Evolutionary conservation across 345 rosid species (phyloP), one percentile per base, ranked within the genome.

Genomic region (Populus tremula): DNA sequence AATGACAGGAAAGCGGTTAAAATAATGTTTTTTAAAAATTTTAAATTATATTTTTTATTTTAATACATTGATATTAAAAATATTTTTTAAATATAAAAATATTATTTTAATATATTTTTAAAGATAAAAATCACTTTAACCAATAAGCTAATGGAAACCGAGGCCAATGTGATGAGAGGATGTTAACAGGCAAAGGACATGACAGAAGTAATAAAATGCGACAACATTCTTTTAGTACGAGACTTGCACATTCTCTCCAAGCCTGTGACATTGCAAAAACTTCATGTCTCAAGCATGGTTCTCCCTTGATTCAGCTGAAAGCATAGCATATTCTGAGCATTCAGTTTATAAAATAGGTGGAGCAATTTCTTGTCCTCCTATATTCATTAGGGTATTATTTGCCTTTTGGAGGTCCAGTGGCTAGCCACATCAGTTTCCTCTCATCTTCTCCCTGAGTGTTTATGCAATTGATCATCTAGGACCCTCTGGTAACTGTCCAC

Each of bases 381-480:
- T 36, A 23, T 35, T 35, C 12, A n/a, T 9, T 33, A 54, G 31
- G 47, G 66, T 65, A 31, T 23, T 23, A 13, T 1, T 25, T 16
- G 2, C 71, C 62, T 27, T 16, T 18, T 27, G 3, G 20, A 5
- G 54, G 75, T 72, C 20, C 17, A 59, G 7, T 36, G 14, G 29
- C 62, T 33, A 17, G 27, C 39, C 39, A 64, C 20, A 33, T 59
- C 33, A 73, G 45, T 17, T 76, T 56, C 59, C 53, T 53, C 56
- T 45, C 8, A 7, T n/a, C 23, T 54, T 17, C 16, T 38, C 67
- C 14, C 21, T 12, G 9, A 3, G 18, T 6, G 13, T 27, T 6
- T 33, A 5, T 12, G 31, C 41, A 73, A 16, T 45, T 73, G 76
- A 69, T 75, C 73, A 71, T 80, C 77, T 16, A 84, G 62, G 31